phyloP scores from a whole-genome alignment of 1,139 yeast genomes.

The Geotrichum klebahnii region DNA sequence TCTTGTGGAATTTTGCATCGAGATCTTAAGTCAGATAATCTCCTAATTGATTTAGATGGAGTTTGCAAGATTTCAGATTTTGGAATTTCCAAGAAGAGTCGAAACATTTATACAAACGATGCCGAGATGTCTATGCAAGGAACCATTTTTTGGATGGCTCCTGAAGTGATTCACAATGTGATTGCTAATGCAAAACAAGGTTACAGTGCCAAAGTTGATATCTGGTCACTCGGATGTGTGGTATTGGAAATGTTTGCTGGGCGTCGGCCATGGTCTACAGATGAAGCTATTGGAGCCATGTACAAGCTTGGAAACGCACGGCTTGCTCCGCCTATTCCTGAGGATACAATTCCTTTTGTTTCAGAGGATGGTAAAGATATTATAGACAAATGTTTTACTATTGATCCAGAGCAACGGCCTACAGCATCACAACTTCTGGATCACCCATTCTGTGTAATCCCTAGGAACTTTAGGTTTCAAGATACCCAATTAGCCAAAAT shows the following conservation, averaged over 20 bases:
- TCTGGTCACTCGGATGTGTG: conserved; percentile 85
- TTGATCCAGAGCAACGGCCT: conserved; percentile 79
- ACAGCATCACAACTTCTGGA: conserved; percentile 67
- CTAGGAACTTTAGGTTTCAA: conserved; percentile 53
- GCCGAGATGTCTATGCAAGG: conserved; percentile 99
- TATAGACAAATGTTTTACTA: conserved; percentile 70
- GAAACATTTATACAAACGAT: conserved; percentile 83
- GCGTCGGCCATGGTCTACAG: conserved; percentile 48
- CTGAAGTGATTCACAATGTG: conserved; percentile 85
- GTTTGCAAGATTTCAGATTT: conserved; percentile 94
- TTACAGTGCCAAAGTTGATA: conserved; percentile 84
- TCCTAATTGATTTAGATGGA: conserved; percentile 85
- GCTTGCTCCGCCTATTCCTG: conserved; percentile 92
- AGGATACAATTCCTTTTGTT: conserved; percentile 64
- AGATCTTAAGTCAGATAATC: conserved; percentile 92
- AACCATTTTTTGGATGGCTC: conserved; percentile 99
- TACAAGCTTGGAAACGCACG: conserved; percentile 64
- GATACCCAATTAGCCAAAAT: conserved; percentile 60
- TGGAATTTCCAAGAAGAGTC: conserved; percentile 86
- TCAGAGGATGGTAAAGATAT: conserved; percentile 65
- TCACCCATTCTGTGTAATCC: conserved; percentile 58
- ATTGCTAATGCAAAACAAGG: conserved; percentile 79
- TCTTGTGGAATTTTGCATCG: conserved; percentile 85
- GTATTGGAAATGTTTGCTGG: conserved; percentile 88
- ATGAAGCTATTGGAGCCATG: conserved; percentile 53